Conservation (phyloP, 192 early-diverging fungal genomes). For the Coemansia sp. region DNA sequence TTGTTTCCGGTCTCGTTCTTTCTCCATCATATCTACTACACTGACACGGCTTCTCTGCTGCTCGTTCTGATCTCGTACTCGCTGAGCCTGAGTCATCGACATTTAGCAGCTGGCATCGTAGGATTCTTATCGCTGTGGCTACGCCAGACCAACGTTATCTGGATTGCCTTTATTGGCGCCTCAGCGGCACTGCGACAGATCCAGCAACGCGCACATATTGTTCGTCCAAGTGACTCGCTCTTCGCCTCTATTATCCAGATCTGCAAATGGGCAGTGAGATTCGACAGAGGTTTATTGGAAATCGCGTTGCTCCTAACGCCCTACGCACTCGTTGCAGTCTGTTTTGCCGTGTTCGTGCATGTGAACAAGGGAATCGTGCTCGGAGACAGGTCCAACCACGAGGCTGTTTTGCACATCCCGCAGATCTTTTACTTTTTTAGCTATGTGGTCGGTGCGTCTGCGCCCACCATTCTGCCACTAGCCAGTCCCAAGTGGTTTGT, state of each 20-base stretch:
- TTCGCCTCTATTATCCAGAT: constrained; percentile 1
- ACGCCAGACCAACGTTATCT: constrained; percentile 92
- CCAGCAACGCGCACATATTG: not conserved
- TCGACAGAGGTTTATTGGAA: not conserved
- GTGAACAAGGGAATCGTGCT: constrained; percentile 86
- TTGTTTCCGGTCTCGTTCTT: constrained; percentile 83
- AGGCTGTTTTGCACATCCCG: constrained; percentile 73
- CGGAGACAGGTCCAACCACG: constrained; percentile 85
- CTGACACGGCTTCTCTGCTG: constrained; percentile 82
- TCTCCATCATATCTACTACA: constrained; percentile 88
- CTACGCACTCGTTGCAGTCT: constrained; percentile 25
- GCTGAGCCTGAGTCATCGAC: constrained; percentile 51
- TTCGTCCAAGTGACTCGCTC: not conserved
- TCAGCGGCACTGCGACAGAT: constrained; percentile 28
- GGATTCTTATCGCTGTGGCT: constrained; percentile 63
- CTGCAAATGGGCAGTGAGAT: constrained; percentile 6
- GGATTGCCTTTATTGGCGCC: constrained; percentile 68
- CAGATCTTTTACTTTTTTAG: constrained; percentile 85
- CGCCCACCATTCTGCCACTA: constrained; percentile 51
- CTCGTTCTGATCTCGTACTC: constrained; percentile 73
- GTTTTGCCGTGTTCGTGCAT: constrained; percentile 69
- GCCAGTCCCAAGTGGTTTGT: constrained; percentile 37
- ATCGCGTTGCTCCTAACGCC: constrained; percentile 8
- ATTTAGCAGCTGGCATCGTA: constrained; percentile 61
- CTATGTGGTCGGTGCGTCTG: constrained; percentile 57